Evolutionary conservation across 106 monocot genomes (phyloP).

Genomic region (Triglochin maritima): DNA sequence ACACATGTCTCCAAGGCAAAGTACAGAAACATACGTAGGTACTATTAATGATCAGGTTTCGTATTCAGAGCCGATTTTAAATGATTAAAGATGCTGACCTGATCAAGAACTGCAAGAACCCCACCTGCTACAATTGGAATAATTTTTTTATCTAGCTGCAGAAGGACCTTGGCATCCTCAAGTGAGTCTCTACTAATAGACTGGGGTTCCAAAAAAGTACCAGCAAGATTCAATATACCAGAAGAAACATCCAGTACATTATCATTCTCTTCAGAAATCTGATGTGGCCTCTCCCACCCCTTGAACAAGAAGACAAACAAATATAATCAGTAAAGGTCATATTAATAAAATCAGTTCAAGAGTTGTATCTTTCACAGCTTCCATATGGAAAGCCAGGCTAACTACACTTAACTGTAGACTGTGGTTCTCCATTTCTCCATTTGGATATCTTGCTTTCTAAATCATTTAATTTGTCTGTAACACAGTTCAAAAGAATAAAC

Average conservation of each 20-base stretch:
- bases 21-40: too few species aligned
- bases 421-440: slow-evolving; percentile 37
- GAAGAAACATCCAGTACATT: slow-evolving; percentile 76
- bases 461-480: neutral
- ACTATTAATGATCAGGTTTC: too few species aligned
- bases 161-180: slow-evolving; percentile 64
- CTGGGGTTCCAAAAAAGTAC: slow-evolving; percentile 63
- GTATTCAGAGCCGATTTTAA: too few species aligned
- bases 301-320: slow-evolving; percentile 13
- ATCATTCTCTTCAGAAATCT: slow-evolving; percentile 12
- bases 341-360: neutral
- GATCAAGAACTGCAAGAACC: slow-evolving; percentile 61
- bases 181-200: slow-evolving; percentile 49
- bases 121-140: slow-evolving; percentile 76
- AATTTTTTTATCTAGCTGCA: slow-evolving; percentile 83
- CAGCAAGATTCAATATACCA: slow-evolving; percentile 65
- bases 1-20: too few species aligned
- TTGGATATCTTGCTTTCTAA: slow-evolving; percentile 20
- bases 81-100: slow-evolving; percentile 34
- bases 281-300: slow-evolving; percentile 19
- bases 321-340: neutral
- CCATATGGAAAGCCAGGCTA: neutral
- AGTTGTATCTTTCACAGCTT: neutral
- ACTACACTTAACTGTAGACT: slow-evolving; percentile 30
- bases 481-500: neutral